These are phyloP conservation scores for Leccinum subspadiceum DNA, from an alignment of 1,284 basidiomycete species.

Conservation along the genomic window DNA sequence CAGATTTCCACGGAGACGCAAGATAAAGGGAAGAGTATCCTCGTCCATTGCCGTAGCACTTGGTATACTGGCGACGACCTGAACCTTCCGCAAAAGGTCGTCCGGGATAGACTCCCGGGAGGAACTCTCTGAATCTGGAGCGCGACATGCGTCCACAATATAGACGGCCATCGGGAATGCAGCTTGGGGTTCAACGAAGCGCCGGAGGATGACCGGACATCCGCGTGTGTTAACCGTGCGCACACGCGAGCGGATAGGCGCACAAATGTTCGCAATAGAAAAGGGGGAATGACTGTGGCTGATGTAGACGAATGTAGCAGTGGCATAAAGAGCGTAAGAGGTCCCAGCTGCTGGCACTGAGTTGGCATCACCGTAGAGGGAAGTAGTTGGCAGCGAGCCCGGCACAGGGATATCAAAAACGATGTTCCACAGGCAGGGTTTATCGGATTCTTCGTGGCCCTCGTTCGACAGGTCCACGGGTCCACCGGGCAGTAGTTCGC, in stretches of 20 bases:
- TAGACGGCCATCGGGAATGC: conserved; percentile 28
- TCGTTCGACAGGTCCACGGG: conserved; percentile 63
- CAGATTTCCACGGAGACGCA: conserved; percentile 61
- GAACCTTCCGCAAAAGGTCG: conserved; percentile 57
- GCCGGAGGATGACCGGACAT: conserved; percentile 41
- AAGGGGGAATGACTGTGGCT: conserved; percentile 41
- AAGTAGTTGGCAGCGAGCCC: conserved; percentile 72
- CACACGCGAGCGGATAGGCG: conserved; percentile 43
- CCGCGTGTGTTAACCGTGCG: conserved; percentile 37
- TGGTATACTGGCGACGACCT: conserved; percentile 61
- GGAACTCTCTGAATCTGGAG: conserved; percentile 7
- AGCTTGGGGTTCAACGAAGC: conserved; percentile 43
- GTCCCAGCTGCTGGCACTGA: conserved; percentile 46
- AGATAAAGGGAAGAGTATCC: conserved; percentile 46
- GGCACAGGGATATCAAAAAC: conserved; percentile 71
- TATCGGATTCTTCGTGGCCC: conserved; percentile 50
- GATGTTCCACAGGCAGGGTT: conserved; percentile 64
- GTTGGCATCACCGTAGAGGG: conserved; percentile 42
- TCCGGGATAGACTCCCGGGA: conserved; percentile 40
- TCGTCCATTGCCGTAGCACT: conserved; percentile 48
- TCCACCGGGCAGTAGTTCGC: conserved; percentile 53
- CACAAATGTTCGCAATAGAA: conserved; percentile 48
- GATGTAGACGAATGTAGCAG: conserved; percentile 52
- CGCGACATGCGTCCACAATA: conserved; percentile 25
- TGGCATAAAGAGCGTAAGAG: conserved; percentile 65